Evolutionary conservation across 2,329 filamentous ascomycete species (phyloP), one percentile per base, ranked within the genome.

Genomic region (Penicillium hesseltinei): DNA sequence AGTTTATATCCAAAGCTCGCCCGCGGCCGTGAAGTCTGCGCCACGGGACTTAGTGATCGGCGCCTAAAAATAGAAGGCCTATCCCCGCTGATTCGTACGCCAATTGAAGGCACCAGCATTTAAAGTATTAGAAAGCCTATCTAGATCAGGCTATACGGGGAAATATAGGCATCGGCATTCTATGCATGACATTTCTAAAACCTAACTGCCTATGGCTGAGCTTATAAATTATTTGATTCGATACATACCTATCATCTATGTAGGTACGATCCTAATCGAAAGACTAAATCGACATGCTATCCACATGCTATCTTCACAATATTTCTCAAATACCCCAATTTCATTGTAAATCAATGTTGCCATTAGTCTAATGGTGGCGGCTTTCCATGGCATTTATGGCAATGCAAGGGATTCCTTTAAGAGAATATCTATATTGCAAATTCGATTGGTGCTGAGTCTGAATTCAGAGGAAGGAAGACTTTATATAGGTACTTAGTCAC

Each of bases 41-140:
- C 61, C 61, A 62, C 62, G 56, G 45, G 38, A 61, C 42, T 39
- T 44, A 11, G 48, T 21, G 64, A 66, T 66, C 65, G 59, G 59
- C 63, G 25, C 47, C 65, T 67, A 67, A 65, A 66, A 65, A 66
- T 67, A 67, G 63, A 44, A 29, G 45, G 19, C 19, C 27, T 10
- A 23, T 33, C 44, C 51, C 46, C 50, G 43, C 50, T 47, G 33
- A 59, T 57, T 55, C 36, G 40, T 39, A 35, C 21, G 11, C n/a
- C 45, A n/a, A 35, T 51, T 51, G 38, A 19, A 51, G 44, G 54
- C 54, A 47, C 29, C 54, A 53, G 29, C 35, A 29, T 57, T 56
- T 36, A 42, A 33, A 38, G 13, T 15, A 21, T n/a, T 17, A 15
- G 11, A 33, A 44, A 6, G 21, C 4, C 4, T n/a, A 38, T 29